phyloP scores from a whole-genome alignment of 148 eudicot species.

The Polygonum aviculare region DNA sequence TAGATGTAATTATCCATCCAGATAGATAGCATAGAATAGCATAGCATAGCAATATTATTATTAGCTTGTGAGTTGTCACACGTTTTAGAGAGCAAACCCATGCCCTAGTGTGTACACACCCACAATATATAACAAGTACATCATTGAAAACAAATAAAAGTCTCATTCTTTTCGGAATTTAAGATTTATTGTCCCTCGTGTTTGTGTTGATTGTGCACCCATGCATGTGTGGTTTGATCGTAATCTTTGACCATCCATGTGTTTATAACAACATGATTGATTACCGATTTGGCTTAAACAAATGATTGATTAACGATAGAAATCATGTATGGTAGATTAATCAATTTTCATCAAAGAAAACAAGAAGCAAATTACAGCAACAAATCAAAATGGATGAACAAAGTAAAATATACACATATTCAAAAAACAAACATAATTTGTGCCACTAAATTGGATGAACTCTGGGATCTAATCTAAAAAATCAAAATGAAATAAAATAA shows the following conservation, averaged over 20 bases:
- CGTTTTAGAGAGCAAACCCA: neutral
- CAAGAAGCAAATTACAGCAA: too few relatives aligned
- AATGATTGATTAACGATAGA: too few relatives aligned
- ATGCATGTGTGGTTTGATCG: neutral
- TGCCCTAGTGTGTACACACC: neutral
- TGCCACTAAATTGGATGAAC: neutral
- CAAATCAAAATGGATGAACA: too few relatives aligned
- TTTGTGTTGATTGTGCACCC: neutral
- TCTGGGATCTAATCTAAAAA: neutral
- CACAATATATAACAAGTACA: neutral
- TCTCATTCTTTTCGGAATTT: neutral
- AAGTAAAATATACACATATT: neutral
- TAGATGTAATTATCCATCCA: neutral
- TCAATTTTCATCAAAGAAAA: neutral
- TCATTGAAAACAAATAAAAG: neutral
- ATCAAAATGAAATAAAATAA: neutral
- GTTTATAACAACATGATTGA: neutral
- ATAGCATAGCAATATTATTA: neutral
- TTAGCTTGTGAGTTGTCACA: neutral
- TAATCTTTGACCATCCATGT: neutral
- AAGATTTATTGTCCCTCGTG: neutral
- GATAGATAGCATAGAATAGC: neutral
- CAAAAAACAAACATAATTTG: neutral
- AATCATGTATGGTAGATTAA: neutral
- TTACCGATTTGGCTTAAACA: neutral